Percentiles rank a stretch among this genome's conserved stretches.
Conservation (phyloP, 768 basidiomycete genomes). For the Lepiota venenata region DNA sequence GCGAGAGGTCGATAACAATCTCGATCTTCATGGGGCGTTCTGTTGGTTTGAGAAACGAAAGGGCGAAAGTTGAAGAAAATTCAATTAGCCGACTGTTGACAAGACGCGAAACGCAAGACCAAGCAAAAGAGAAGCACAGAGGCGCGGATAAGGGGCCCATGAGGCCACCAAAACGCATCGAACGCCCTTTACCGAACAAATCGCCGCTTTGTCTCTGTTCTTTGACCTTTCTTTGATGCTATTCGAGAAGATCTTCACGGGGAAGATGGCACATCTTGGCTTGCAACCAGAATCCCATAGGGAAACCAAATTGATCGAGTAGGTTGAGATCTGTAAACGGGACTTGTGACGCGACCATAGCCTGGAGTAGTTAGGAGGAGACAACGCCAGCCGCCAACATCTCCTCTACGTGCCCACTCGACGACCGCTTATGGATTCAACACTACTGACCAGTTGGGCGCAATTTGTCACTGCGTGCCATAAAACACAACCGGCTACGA, state of each 20-base stretch:
- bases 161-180: slow-evolving; percentile 25
- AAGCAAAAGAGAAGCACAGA: slow-evolving; percentile 26
- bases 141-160: slow-evolving; percentile 24
- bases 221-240: slow-evolving; percentile 12
- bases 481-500: neutral
- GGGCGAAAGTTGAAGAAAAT: slow-evolving; percentile 30
- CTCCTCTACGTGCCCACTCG: slow-evolving; percentile 20
- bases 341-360: slow-evolving; percentile 14
- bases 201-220: slow-evolving; percentile 40
- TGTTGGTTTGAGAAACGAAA: slow-evolving; percentile 46
- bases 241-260: neutral
- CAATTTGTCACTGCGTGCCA: neutral
- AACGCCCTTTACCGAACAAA: slow-evolving; percentile 30
- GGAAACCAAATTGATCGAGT: slow-evolving; percentile 1
- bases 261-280: neutral
- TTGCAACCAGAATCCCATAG: neutral
- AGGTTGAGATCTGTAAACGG: neutral
- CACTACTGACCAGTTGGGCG: slow-evolving; percentile 1
- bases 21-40: slow-evolving; percentile 99
- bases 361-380: slow-evolving; percentile 30
- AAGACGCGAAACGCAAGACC: slow-evolving; percentile 38
- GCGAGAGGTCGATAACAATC: slow-evolving; percentile 87
- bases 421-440: slow-evolving; percentile 13
- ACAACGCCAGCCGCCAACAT: slow-evolving; percentile 21
- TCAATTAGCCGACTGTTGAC: slow-evolving; percentile 47